Conservation (phyloP, 371 early-diverging fungal species). For the Mortierella sp. region DNA sequence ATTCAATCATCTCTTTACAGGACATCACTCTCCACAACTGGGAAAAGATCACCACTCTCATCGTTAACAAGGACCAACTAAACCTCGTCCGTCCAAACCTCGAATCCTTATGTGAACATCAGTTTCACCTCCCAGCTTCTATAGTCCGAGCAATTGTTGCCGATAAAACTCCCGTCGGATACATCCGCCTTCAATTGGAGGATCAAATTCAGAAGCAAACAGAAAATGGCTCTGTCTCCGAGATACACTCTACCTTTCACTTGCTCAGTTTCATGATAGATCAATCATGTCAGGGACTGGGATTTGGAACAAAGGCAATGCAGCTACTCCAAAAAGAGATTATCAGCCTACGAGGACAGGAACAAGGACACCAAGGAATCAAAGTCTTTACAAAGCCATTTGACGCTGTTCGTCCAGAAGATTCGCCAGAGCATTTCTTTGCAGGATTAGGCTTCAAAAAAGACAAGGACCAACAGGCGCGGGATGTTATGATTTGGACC, state of each 20-base stretch:
- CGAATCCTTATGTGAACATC: constrained; percentile 52
- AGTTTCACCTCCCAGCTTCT: constrained; percentile 31
- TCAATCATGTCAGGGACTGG: constrained; percentile 42
- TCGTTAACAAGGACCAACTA: constrained; percentile 44
- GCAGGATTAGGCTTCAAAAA: constrained; percentile 19
- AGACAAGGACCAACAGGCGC: not conserved
- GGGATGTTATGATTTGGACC: constrained; percentile 25
- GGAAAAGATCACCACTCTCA: constrained; percentile 21
- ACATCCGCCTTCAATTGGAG: constrained; percentile 24
- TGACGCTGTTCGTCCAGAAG: constrained; percentile 24
- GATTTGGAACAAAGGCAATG: constrained; percentile 46
- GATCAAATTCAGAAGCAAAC: not conserved
- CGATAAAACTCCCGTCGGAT: constrained; percentile 32
- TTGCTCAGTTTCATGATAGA: constrained; percentile 48
- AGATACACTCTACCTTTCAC: not conserved
- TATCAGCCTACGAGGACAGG: not conserved
- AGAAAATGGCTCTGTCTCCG: not conserved
- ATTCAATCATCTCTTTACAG: constrained; percentile 30
- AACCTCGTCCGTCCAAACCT: constrained; percentile 33
- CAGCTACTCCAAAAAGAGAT: constrained; percentile 22
- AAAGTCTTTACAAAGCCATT: constrained; percentile 28
- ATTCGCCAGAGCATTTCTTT: constrained; percentile 53
- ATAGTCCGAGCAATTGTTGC: constrained; percentile 38
- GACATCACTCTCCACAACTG: constrained; percentile 40
- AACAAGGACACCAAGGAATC: not conserved